Evolutionary conservation across 495 filamentous ascomycete genomes (phyloP).

Genomic region (Cetradonia linearis): DNA sequence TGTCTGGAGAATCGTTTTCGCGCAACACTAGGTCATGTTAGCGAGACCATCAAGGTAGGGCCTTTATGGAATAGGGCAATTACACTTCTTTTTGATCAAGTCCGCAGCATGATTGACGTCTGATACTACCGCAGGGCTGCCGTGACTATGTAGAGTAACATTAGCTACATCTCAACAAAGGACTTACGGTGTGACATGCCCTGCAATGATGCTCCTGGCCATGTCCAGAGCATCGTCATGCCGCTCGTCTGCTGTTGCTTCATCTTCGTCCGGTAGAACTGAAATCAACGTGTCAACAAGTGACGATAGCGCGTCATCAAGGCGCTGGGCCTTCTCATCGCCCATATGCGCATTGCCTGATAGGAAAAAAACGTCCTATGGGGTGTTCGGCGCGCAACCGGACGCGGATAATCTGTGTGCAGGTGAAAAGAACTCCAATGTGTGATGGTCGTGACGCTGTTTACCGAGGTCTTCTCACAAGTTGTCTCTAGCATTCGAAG

Average conservation of each 20-base stretch:
- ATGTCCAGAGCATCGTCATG: constrained; percentile 36
- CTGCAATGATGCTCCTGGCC: constrained; percentile 37
- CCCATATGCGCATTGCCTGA: constrained; percentile 24
- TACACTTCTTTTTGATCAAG: constrained; percentile 72
- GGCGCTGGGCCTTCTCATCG: constrained; percentile 31
- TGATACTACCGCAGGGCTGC: constrained; percentile 52
- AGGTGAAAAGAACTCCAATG: not conserved
- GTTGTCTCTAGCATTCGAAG: too few species aligned
- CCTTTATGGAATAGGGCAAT: constrained; percentile 3
- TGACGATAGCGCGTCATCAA: constrained; percentile 47
- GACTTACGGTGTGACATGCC: constrained; percentile 19
- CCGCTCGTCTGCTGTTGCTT: constrained; percentile 37
- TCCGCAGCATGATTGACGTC: constrained; percentile 86
- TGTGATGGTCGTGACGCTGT: too few species aligned
- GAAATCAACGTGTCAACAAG: constrained; percentile 44
- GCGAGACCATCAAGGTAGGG: constrained; percentile 5
- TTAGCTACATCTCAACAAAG: constrained; percentile 13
- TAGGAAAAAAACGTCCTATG: not conserved
- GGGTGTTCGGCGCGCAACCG: constrained; percentile 5
- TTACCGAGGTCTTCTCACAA: too few species aligned
- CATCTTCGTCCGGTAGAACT: constrained; percentile 36
- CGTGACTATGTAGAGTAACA: constrained; percentile 24
- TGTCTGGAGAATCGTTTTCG: constrained; percentile 64
- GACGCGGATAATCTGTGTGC: not conserved
- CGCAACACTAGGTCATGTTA: constrained; percentile 46